A percentile compares a stretch with the other conserved stretches of the same genome.
phyloP scores from a whole-genome alignment of 192 early-diverging fungal species.

The Geranomyces michiganensis region DNA sequence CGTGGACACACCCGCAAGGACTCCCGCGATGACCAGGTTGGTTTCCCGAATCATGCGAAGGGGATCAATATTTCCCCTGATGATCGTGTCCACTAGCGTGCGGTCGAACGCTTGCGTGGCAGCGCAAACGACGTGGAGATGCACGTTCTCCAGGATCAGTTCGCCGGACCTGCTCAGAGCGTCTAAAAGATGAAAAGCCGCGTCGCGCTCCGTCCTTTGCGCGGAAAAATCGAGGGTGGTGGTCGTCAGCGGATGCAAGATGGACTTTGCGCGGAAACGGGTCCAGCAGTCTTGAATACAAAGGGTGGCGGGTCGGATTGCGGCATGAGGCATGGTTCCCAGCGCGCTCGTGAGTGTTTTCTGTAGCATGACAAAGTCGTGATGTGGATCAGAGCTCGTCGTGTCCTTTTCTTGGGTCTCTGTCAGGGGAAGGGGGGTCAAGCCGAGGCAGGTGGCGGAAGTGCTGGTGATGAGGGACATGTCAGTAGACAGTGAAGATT shows the following conservation, averaged over 20 bases:
- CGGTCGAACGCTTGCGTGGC: conserved; percentile 32
- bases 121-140: conserved; percentile 32
- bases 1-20: conserved; percentile 7
- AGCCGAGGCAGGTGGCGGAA: too few relatives aligned
- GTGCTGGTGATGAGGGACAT: too few relatives aligned
- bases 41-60: conserved; percentile 5
- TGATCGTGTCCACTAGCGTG: conserved; percentile 32
- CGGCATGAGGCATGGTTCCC: neutral
- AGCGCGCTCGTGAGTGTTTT: conserved; percentile 6
- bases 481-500: too few relatives aligned
- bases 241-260: conserved; percentile 11
- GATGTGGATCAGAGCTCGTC: too few relatives aligned
- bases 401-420: too few relatives aligned
- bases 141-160: neutral
- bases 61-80: conserved; percentile 5
- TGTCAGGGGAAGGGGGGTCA: too few relatives aligned
- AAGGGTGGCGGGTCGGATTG: conserved; percentile 6
- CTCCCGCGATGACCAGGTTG: neutral
- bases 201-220: conserved; percentile 6
- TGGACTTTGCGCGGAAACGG: conserved; percentile 2
- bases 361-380: neutral
- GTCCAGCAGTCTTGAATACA: neutral
- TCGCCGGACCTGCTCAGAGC: conserved; percentile 10
- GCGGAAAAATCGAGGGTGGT: conserved; percentile 2
- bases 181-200: conserved; percentile 9